Percentiles rank a stretch among this genome's conserved stretches.
Conservation (phyloP, 177 flowering plant species). For the Telopea speciosissima region DNA sequence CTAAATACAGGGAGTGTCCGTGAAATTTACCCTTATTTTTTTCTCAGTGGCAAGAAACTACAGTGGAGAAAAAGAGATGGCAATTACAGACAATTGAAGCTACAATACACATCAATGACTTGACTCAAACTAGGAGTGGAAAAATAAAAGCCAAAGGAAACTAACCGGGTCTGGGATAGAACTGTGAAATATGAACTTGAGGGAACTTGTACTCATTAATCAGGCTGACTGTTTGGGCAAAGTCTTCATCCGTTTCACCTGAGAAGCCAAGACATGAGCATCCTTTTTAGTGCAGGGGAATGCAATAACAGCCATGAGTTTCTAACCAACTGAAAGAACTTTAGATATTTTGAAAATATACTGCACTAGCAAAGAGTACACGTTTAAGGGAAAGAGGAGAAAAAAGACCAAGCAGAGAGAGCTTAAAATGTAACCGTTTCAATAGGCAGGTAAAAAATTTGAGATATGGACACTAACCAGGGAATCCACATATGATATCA, state of each 20-base stretch:
- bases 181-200: constrained; percentile 98
- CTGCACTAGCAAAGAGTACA: not conserved
- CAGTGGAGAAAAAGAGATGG: not conserved
- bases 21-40: too few relatives aligned
- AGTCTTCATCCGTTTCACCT: constrained; percentile 99
- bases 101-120: not conserved
- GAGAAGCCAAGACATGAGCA: constrained; percentile 20
- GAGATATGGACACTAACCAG: constrained; percentile 51
- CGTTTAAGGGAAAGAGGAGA: not conserved
- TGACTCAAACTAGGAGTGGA: not conserved
- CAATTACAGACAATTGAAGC: not conserved
- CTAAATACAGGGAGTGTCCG: too few relatives aligned
- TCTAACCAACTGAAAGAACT: not conserved
- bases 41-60: too few relatives aligned
- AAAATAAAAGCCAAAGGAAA: not conserved
- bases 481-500: constrained; percentile 98
- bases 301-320: not conserved
- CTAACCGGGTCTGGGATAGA: constrained; percentile 96
- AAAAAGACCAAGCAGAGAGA: not conserved
- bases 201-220: constrained; percentile 79
- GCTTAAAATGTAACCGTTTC: not conserved
- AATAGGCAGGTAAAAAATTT: not conserved
- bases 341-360: not conserved
- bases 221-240: constrained; percentile 68
- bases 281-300: not conserved